phyloP scores from a whole-genome alignment of 306 rosid genomes.

The Astragalus glycyphyllos region DNA sequence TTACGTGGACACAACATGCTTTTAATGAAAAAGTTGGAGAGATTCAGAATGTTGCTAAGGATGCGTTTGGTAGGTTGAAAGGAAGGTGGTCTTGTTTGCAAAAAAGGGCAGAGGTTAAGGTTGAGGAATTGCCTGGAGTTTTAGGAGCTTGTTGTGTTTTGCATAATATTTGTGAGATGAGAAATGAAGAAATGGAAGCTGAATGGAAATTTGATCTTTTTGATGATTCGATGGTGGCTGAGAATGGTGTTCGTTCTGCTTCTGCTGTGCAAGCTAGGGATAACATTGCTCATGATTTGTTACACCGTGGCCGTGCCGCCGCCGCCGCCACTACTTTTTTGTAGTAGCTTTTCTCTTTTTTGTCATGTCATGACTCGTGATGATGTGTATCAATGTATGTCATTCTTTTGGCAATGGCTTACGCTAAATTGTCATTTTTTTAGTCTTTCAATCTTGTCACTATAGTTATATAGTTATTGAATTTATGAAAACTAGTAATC shows the following conservation, averaged over 20 bases:
- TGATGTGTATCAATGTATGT: background rate
- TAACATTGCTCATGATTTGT: slow-evolving; percentile 72
- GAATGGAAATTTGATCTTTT: slow-evolving; percentile 52
- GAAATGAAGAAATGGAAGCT: slow-evolving; percentile 58
- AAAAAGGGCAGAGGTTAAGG: slow-evolving; percentile 84
- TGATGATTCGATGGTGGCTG: slow-evolving; percentile 74
- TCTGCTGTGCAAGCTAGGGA: slow-evolving; percentile 63
- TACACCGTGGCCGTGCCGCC: slow-evolving; percentile 75
- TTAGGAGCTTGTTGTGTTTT: slow-evolving; percentile 91
- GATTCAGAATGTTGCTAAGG: slow-evolving; percentile 57
- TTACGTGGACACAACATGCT: slow-evolving; percentile 78
- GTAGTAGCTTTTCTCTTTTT: background rate
- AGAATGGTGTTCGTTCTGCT: slow-evolving; percentile 51
- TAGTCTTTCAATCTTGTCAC: too few species aligned
- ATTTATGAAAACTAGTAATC: too few species aligned
- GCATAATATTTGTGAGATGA: slow-evolving; percentile 85
- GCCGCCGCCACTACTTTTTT: slow-evolving; percentile 49
- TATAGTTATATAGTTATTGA: too few species aligned
- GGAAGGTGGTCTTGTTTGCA: slow-evolving; percentile 89
- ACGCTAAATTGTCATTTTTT: slow-evolving; percentile 24
- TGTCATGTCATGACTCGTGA: background rate
- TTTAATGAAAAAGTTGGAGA: slow-evolving; percentile 69
- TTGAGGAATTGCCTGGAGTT: slow-evolving; percentile 77
- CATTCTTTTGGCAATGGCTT: slow-evolving; percentile 52
- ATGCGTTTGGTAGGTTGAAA: slow-evolving; percentile 68